A percentile compares a stretch with the other conserved stretches of the same genome.
phyloP scores from a whole-genome alignment of 2,329 filamentous ascomycete species.

The Fusarium sp. region DNA sequence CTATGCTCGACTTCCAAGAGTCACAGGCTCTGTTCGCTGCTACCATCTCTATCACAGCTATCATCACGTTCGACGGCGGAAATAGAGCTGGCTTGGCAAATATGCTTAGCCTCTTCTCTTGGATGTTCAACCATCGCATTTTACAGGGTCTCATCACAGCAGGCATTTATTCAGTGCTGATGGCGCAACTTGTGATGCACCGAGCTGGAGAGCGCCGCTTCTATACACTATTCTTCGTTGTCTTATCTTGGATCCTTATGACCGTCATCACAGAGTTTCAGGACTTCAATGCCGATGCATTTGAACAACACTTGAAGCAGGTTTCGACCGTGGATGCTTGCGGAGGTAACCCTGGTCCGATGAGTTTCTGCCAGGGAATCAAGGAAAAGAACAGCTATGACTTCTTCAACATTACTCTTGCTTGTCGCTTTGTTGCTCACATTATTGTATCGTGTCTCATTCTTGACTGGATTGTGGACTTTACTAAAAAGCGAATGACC shows the following conservation, averaged over 20 bases:
- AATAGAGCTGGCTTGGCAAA: neutral
- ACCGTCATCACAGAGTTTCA: neutral
- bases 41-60: neutral
- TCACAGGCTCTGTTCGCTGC: neutral
- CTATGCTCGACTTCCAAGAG: neutral
- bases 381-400: neutral
- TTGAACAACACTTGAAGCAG: neutral
- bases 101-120: neutral
- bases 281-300: neutral
- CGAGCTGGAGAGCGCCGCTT: neutral
- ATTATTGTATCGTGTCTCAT: neutral
- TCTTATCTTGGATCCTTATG: neutral
- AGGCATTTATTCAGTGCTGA: neutral
- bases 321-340: neutral
- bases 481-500: neutral
- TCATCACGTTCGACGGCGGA: neutral
- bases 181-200: neutral
- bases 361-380: slow-evolving; percentile 5
- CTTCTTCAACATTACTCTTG: neutral
- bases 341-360: neutral
- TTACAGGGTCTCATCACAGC: neutral
- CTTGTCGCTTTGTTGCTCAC: neutral
- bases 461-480: neutral
- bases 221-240: neutral
- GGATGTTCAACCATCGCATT: neutral